Base-by-base conservation (phyloP, 257 asterid genomes). In the Gardenia jasminoides region DNA sequence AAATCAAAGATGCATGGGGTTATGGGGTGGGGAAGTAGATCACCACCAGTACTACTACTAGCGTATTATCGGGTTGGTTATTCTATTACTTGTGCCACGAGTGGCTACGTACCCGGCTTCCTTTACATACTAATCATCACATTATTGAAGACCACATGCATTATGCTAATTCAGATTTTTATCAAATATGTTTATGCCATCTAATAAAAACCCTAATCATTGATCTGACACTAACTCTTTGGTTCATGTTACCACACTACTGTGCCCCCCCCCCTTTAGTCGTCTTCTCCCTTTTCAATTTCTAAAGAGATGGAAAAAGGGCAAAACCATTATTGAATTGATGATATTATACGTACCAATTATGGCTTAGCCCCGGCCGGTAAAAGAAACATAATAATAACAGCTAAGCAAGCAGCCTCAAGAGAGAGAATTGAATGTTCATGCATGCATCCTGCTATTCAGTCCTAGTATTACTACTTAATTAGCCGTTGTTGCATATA, bases 91-190 rank as follows among this genome's bases (percentile, higher is more conserved):
- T 76, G 73, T 36, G 70, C 62, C 64, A 77, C 72, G 70, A 47
- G 78, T 28, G 68, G 36, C 47, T 81, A 71, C n/a, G n/a, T n/a
- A n/a, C n/a, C 71, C 66, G n/a, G 26, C 44, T 50, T 43, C 54
- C 66, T 77, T 77, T 61, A 33, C 65, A 61, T 28, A 30, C 66
- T 64, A 81, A 81, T 77, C 81, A 81, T 81, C 77, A 72, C 50
- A 47, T 46, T 43, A 33, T 61, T 50, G 67, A n/a, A 61, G 78
- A 78, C 78, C 74, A 70, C 78, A 66, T 68, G 54, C 70, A 66
- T 33, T 12, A 66, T 31, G 46, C 56, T 67, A 67, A 50, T 67
- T 3, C 4, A 59, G 10, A 13, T n/a, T 41, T 70, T 4, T 20
- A 16, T 73, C 31, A 73, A 36, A 36, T n/a, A 13, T 72, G 41